Percentiles rank a stretch among this genome's conserved stretches.
Conservation (phyloP, 306 rosid genomes). For the Gillenia trifoliata region DNA sequence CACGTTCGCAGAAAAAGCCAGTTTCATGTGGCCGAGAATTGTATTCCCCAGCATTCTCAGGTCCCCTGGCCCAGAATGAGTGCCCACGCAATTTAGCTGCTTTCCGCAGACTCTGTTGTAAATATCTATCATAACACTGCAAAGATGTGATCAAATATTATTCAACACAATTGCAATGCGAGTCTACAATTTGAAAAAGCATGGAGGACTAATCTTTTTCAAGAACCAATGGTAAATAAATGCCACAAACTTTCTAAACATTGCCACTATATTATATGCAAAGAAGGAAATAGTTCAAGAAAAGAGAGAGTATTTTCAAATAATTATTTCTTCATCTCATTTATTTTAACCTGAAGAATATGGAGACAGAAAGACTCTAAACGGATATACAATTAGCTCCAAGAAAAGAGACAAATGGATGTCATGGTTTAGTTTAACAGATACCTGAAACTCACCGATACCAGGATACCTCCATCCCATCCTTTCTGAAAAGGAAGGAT, state of each 20-base stretch:
- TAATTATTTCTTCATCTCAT: neutral
- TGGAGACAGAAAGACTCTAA: neutral
- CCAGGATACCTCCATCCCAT: slow-evolving; percentile 99
- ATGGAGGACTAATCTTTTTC: neutral
- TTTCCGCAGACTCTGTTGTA: slow-evolving; percentile 69
- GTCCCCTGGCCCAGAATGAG: slow-evolving; percentile 92
- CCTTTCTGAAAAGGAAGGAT: slow-evolving; percentile 87
- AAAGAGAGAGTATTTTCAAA: neutral
- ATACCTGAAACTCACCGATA: slow-evolving; percentile 99
- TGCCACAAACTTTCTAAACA: neutral
- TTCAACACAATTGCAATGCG: neutral
- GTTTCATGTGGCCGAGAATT: slow-evolving; percentile 93
- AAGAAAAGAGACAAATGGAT: neutral
- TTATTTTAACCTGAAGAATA: neutral
- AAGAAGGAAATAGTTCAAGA: neutral
- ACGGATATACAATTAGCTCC: neutral
- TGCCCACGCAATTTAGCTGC: slow-evolving; percentile 94
- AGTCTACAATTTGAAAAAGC: neutral
- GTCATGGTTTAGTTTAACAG: slow-evolving; percentile 19
- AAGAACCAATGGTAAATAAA: neutral
- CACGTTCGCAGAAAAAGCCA: slow-evolving; percentile 92
- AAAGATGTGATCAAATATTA: slow-evolving; percentile 7
- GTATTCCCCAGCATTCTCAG: slow-evolving; percentile 90
- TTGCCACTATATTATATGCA: neutral
- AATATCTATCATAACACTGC: slow-evolving; percentile 91